Evolutionary conservation across 2,329 filamentous ascomycete species (phyloP), one percentile per base, ranked within the genome.

Genomic region (Zopfia rhizophila): DNA sequence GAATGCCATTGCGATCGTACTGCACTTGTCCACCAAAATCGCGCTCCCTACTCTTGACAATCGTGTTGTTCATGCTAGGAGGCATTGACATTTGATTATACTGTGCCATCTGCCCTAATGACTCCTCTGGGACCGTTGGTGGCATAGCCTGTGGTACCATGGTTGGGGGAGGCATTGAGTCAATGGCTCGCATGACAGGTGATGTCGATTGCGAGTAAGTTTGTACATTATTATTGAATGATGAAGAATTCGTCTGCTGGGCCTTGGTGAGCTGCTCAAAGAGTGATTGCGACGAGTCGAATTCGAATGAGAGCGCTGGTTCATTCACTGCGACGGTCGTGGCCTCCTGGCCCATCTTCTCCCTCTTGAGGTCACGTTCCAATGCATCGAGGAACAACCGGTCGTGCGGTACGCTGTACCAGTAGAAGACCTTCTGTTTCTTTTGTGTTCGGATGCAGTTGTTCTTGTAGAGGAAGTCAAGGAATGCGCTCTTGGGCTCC

Each of bases 391-490:
- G 87, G 77, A 99, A 99, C 38, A 99, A 85, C 42, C 94, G 86
- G 75, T 99, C 94, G 73, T 99, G 94, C 1, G 94, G 94, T 35
- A 99, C 94, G 78, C 92, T 97, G 78, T 97, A 99, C 94, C 94
- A 99, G 79, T 97, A 99, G 70, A 99, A 99, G 58, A 99, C 94
- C 81, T 99, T 99, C 72, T 99, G 94, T 83, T 99, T 99, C 86
- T 99, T 99, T 76, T 99, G 94, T 25, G 94, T 99, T 62, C 94
- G 88, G 63, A 99, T 99, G 82, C 94, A 99, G 81, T 99, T 99
- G 84, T 99, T 99, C 83, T 99, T 99, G 85, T 99, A 99, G 31
- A 99, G 82, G 73, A 97, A 99, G 75, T 99, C 94, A 52, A 99
- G 84, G 77, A 99, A 99, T 2, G 90, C 88, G 77, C 93, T 97